A percentile compares a stretch with the other conserved stretches of the same genome.
Evolutionary conservation across 495 filamentous ascomycete species (phyloP).

Genomic region (Neurospora sp.): DNA sequence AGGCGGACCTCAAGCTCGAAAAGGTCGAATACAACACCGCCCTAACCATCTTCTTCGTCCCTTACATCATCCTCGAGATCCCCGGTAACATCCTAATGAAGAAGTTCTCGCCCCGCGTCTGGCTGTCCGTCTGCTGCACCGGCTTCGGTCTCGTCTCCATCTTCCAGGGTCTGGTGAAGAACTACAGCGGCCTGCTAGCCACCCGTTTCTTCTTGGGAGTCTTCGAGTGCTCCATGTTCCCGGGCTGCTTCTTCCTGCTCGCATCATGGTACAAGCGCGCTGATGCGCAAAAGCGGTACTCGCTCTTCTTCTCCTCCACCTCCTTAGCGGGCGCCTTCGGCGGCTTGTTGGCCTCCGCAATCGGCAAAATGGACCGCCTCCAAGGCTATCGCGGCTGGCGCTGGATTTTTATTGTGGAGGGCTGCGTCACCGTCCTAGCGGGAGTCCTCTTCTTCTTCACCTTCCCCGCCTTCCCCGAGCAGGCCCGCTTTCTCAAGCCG

Average conservation of each 20-base stretch:
- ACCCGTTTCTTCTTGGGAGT: slow-evolving; percentile 83
- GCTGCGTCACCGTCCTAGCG: slow-evolving; percentile 61
- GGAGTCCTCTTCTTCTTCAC: slow-evolving; percentile 67
- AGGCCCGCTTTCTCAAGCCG: slow-evolving; percentile 21
- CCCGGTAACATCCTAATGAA: slow-evolving; percentile 85
- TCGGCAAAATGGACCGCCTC: slow-evolving; percentile 69
- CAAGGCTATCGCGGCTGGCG: slow-evolving; percentile 73
- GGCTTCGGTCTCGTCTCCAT: slow-evolving; percentile 68
- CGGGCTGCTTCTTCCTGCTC: slow-evolving; percentile 68
- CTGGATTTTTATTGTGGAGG: slow-evolving; percentile 74
- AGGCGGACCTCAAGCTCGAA: slow-evolving; percentile 52
- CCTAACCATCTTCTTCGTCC: slow-evolving; percentile 85
- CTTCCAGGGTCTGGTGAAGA: slow-evolving; percentile 70
- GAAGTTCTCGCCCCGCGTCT: slow-evolving; percentile 68
- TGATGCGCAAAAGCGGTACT: slow-evolving; percentile 83
- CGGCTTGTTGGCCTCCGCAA: slow-evolving; percentile 70
- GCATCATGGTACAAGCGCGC: slow-evolving; percentile 82
- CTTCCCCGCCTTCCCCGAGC: slow-evolving; percentile 58
- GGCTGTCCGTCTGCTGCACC: slow-evolving; percentile 76
- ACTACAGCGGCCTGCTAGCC: slow-evolving; percentile 66
- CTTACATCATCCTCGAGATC: slow-evolving; percentile 80
- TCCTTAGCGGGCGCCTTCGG: slow-evolving; percentile 82
- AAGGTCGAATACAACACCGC: slow-evolving; percentile 60
- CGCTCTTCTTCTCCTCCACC: slow-evolving; percentile 76
- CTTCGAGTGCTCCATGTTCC: slow-evolving; percentile 87